Percentiles rank a stretch among this genome's conserved stretches.
These are phyloP conservation scores for Luffa aegyptiaca DNA, from an alignment of 306 rosid species.

Conservation along the genomic window DNA sequence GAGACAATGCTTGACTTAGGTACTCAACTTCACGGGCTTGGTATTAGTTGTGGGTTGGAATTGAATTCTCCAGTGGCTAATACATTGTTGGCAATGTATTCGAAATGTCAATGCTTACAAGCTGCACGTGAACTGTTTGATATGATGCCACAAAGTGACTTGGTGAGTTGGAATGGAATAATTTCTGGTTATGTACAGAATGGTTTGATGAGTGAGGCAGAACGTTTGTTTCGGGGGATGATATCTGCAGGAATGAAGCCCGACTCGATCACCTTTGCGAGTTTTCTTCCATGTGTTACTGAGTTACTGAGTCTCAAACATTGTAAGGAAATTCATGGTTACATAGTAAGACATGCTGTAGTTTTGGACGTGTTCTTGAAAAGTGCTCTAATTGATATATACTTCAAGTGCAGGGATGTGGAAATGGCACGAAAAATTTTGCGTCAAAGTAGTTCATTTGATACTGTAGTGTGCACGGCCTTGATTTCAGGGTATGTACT, in stretches of 20 bases:
- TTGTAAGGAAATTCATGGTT: constrained; percentile 58
- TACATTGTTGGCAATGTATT: constrained; percentile 52
- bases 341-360: constrained; percentile 39
- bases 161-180: constrained; percentile 68
- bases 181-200: constrained; percentile 63
- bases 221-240: constrained; percentile 39
- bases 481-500: constrained; percentile 68
- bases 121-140: constrained; percentile 41
- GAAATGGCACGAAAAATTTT: constrained; percentile 41
- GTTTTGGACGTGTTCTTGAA: constrained; percentile 55
- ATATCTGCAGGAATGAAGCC: constrained; percentile 46
- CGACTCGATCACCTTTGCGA: constrained; percentile 54
- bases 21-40: constrained; percentile 63
- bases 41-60: constrained; percentile 43
- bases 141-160: constrained; percentile 39
- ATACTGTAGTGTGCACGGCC: constrained; percentile 56
- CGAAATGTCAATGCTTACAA: constrained; percentile 40
- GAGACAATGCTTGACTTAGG: constrained; percentile 43
- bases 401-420: constrained; percentile 49
- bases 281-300: constrained; percentile 57
- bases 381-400: constrained; percentile 57
- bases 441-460: constrained; percentile 32
- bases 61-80: constrained; percentile 48
- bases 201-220: constrained; percentile 45
- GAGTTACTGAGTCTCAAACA: constrained; percentile 35